Percentiles rank a stretch among this genome's conserved stretches.
Conservation (phyloP, 805 yeast species). For the Saccharomycopsis vini region DNA sequence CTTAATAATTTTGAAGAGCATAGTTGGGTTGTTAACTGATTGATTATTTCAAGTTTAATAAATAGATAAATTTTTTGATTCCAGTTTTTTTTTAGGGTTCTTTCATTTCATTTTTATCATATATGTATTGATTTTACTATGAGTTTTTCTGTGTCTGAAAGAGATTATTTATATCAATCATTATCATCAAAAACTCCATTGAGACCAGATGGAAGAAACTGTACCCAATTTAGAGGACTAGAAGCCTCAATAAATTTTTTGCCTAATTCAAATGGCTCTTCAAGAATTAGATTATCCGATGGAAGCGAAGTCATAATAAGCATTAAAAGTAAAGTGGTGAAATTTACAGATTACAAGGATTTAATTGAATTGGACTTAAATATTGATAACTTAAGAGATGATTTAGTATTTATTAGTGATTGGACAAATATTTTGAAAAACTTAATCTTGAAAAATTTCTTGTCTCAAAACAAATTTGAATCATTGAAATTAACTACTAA, state of each 20-base stretch:
- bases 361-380: constrained; percentile 72
- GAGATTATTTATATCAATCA: constrained; percentile 69
- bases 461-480: constrained; percentile 1
- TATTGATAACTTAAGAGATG: constrained; percentile 72
- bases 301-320: constrained; percentile 94
- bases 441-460: constrained; percentile 41
- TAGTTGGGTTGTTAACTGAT: no score
- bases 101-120: no score
- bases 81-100: no score
- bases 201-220: constrained; percentile 79
- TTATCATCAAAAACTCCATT: constrained; percentile 42
- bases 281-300: constrained; percentile 75
- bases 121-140: constrained; percentile 30
- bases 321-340: constrained; percentile 75
- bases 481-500: constrained; percentile 57
- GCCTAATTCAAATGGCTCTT: constrained; percentile 87
- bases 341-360: constrained; percentile 29
- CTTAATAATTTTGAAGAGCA: no score
- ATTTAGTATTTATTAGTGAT: constrained; percentile 57
- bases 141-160: constrained; percentile 70
- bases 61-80: no score
- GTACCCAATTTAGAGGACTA: constrained; percentile 73
- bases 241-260: constrained; percentile 75
- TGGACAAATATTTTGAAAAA: constrained; percentile 54
- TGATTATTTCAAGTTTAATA: no score